phyloP scores from a whole-genome alignment of 352 stramenopile genomes.

The Pythium coloratum region DNA sequence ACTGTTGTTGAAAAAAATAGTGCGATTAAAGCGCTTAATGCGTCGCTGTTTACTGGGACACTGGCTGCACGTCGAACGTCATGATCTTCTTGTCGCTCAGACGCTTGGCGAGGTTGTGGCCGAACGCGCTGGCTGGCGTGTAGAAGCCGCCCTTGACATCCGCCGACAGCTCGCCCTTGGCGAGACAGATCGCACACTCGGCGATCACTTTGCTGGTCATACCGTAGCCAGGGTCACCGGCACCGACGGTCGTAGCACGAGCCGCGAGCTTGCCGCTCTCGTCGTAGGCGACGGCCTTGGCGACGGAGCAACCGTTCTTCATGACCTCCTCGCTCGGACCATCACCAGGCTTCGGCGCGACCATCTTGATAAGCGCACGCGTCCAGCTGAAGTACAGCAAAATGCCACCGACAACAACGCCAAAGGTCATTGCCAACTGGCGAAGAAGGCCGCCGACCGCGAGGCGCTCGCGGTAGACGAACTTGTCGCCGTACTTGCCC shows the following conservation, averaged over 20 bases:
- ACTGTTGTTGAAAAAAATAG: neutral
- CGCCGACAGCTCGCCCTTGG: conserved; percentile 44
- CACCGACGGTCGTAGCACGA: conserved; percentile 40
- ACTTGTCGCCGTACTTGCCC: conserved; percentile 54
- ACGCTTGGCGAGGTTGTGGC: conserved; percentile 48
- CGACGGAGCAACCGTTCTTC: conserved; percentile 70
- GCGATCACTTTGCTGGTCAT: conserved; percentile 57
- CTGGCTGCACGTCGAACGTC: conserved; percentile 42
- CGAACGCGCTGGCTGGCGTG: conserved; percentile 63
- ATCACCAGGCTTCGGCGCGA: conserved; percentile 74
- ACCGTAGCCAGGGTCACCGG: conserved; percentile 54
- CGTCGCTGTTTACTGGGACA: neutral
- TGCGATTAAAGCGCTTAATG: neutral
- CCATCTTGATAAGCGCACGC: conserved; percentile 56
- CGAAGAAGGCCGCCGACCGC: conserved; percentile 45
- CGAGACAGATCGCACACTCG: conserved; percentile 60
- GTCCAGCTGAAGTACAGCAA: conserved; percentile 67
- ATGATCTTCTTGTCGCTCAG: conserved; percentile 61
- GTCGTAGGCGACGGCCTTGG: conserved; percentile 51
- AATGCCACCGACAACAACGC: conserved; percentile 36
- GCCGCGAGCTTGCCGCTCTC: conserved; percentile 41
- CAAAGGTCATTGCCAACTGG: conserved; percentile 44
- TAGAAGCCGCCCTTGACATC: conserved; percentile 50
- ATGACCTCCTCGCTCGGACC: conserved; percentile 83
- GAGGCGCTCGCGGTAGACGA: conserved; percentile 69